Base-by-base conservation (phyloP, 495 filamentous ascomycete species). In the Penicillium daleae region DNA sequence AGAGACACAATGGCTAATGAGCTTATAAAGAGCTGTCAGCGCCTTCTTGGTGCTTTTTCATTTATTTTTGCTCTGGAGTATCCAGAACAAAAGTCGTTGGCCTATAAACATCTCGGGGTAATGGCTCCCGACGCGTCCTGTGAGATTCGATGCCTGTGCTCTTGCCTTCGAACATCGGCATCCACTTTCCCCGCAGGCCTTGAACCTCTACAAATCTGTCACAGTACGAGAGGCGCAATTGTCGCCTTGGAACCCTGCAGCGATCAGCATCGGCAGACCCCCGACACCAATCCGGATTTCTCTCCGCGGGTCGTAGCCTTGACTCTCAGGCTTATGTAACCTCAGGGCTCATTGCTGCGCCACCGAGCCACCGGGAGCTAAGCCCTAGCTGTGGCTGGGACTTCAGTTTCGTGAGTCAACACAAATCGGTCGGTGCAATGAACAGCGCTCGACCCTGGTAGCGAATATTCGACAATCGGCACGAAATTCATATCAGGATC, bases 401-500 rank as follows among this genome's bases (percentile, higher is more conserved):
- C 31, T n/a, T 55, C 54, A 55, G 37, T 19, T 59, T 50, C 64
- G 44, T 63, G 59, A 67, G 62, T 67, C 66, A 69, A 70, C 71
- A 66, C 37, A 63, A 63, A 61, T 53, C 12, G 8, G 33, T 59
- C 32, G 31, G 19, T 35, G 53, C 12, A 15, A 31, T 62, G n/a
- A 29, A 58, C 29, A 61, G n/a, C 44, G 29, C 24, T 50, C 42
- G 19, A 19, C 19, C 17, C 9, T 21, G 29, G 37, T 32, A 35
- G 29, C n/a, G 29, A 22, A 48, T 44, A 57, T 15, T 29, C 5
- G 7, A 33, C 10, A 37, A 21, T 13, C 57, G 22, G 39, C 44
- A 19, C 44, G 3, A 21, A 10, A 29, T 10, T 26, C 39, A 32
- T 48, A 33, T 26, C 26, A 17, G 19, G 29, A 19, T 46, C 19